A percentile compares a stretch with the other conserved stretches of the same genome.
Conservation (phyloP, 139 green algal genomes). For the Chloropicon primus region DNA sequence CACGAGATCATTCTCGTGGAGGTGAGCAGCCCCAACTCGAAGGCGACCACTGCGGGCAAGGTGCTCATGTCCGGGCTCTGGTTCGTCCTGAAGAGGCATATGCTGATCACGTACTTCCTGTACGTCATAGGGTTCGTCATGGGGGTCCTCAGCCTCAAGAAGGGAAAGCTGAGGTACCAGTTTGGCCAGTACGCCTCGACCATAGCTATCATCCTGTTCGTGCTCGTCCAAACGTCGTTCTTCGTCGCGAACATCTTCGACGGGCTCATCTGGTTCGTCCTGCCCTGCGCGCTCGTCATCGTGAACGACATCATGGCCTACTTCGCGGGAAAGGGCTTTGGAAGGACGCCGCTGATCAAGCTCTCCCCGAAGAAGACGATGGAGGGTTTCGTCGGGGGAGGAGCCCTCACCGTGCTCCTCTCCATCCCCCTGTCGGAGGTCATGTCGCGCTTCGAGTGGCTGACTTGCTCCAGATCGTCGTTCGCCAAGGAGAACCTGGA, state of each 20-base stretch:
- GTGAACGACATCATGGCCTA: slow-evolving; percentile 95
- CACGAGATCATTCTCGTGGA: slow-evolving; percentile 73
- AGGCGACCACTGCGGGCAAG: slow-evolving; percentile 14
- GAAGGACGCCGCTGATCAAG: slow-evolving; percentile 89
- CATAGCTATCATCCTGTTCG: slow-evolving; percentile 92
- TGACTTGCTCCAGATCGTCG: slow-evolving; percentile 27
- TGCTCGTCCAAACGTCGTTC: slow-evolving; percentile 78
- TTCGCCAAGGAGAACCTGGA: not conserved
- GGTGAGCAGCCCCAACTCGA: slow-evolving; percentile 22
- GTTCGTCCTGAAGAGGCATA: slow-evolving; percentile 54
- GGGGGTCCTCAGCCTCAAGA: slow-evolving; percentile 87
- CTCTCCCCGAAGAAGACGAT: slow-evolving; percentile 98
- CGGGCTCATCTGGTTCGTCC: slow-evolving; percentile 90
- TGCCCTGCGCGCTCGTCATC: slow-evolving; percentile 85
- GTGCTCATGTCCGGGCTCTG: slow-evolving; percentile 36
- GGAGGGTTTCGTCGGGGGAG: slow-evolving; percentile 92
- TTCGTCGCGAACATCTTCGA: slow-evolving; percentile 76
- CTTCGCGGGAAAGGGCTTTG: slow-evolving; percentile 81
- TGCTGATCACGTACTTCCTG: slow-evolving; percentile 34
- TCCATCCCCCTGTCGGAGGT: slow-evolving; percentile 56
- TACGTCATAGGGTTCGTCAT: slow-evolving; percentile 52
- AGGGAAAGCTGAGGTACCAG: slow-evolving; percentile 79
- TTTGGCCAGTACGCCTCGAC: slow-evolving; percentile 97
- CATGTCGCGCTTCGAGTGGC: slow-evolving; percentile 61
- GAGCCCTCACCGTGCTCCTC: slow-evolving; percentile 57